Conservation (phyloP, 2,329 filamentous ascomycete species). For the Chrysoporthe puriensis region DNA sequence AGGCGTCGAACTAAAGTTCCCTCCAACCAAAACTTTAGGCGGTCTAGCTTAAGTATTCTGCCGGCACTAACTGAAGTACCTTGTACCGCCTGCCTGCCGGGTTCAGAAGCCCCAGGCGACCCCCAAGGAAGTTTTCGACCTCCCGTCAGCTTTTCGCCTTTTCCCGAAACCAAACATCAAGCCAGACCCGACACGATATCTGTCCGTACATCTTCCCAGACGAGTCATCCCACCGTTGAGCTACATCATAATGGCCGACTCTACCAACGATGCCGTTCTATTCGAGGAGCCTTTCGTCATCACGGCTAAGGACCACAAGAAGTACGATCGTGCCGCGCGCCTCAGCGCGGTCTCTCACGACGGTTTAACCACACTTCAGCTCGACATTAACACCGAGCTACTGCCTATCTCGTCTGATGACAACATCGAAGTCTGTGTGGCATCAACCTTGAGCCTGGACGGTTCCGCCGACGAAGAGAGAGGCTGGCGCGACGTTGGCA, state of each 20-base stretch:
- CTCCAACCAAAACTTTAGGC: slow-evolving; percentile 29
- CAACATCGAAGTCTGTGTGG: slow-evolving; percentile 77
- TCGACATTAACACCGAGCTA: slow-evolving; percentile 94
- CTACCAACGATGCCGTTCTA: slow-evolving; percentile 83
- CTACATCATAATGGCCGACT: slow-evolving; percentile 46
- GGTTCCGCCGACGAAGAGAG: slow-evolving; percentile 76
- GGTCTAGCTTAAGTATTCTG: slow-evolving; percentile 11
- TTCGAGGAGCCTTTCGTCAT: slow-evolving; percentile 92
- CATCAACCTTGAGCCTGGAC: slow-evolving; percentile 84
- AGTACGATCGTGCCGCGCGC: slow-evolving; percentile 95
- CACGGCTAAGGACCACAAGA: slow-evolving; percentile 76
- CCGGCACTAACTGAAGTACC: background rate
- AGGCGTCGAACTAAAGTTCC: background rate
- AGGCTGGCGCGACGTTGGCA: slow-evolving; percentile 79
- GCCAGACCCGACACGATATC: slow-evolving; percentile 11
- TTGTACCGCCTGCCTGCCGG: background rate
- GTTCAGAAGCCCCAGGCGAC: background rate
- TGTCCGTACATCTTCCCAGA: slow-evolving; percentile 3
- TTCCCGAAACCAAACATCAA: background rate
- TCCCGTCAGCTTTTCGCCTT: slow-evolving; percentile 1
- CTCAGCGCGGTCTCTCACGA: slow-evolving; percentile 78
- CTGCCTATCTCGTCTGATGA: slow-evolving; percentile 79
- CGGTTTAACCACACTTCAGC: slow-evolving; percentile 73
- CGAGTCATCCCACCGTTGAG: background rate
- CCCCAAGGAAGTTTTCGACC: slow-evolving; percentile 5